phyloP scores from a whole-genome alignment of 768 basidiomycete species.

The Gelatoporia subvermispora region DNA sequence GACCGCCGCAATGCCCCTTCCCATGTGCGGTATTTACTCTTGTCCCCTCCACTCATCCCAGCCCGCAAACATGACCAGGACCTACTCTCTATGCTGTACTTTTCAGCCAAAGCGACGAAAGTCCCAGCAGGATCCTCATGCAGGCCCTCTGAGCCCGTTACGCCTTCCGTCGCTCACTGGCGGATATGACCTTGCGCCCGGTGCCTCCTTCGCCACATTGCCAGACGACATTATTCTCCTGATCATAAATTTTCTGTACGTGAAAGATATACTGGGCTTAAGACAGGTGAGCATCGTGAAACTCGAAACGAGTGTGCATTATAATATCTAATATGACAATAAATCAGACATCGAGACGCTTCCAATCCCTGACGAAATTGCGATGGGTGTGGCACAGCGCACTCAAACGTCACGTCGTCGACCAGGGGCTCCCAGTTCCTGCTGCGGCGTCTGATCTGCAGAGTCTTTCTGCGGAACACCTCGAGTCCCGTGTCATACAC shows the following conservation, averaged over 20 bases:
- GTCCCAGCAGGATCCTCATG: too few species aligned
- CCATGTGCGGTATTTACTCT: too few species aligned
- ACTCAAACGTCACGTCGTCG: conserved; percentile 27
- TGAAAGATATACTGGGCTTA: conserved; percentile 28
- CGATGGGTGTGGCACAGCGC: conserved; percentile 35
- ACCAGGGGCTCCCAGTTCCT: conserved; percentile 29
- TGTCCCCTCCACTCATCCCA: too few species aligned
- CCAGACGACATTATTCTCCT: conserved; percentile 31
- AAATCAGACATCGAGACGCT: conserved; percentile 28
- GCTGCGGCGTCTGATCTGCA: conserved; percentile 23
- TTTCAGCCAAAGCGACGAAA: too few species aligned
- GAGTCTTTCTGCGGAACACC: conserved; percentile 25
- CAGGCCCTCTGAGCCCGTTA: too few species aligned
- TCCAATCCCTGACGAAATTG: conserved; percentile 26
- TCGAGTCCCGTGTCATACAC: conserved; percentile 30
- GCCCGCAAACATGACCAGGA: too few species aligned
- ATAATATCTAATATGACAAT: too few species aligned
- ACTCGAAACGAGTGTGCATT: not conserved
- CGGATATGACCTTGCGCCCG: not conserved
- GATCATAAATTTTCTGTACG: conserved; percentile 25
- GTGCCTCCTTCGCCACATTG: conserved; percentile 17
- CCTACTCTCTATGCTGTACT: too few species aligned
- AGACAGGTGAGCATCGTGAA: conserved; percentile 22
- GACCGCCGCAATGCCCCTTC: too few species aligned
- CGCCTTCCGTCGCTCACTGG: too few species aligned